phyloP scores from a whole-genome alignment of 1,139 yeast species.

The Pichia norvegensis region DNA sequence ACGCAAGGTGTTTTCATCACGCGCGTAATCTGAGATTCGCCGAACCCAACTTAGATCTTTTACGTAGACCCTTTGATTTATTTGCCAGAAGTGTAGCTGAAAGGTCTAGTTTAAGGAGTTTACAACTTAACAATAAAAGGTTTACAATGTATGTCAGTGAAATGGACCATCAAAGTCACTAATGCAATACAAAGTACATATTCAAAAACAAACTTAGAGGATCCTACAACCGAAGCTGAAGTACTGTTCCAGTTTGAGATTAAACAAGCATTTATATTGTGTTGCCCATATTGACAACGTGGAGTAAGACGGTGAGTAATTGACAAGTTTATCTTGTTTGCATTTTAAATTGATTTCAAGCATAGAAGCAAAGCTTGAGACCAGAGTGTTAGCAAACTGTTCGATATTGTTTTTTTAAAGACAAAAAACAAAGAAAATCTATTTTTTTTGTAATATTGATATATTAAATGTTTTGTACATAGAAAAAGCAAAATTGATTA shows the following conservation, averaged over 20 bases:
- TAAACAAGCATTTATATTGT: conserved; percentile 1
- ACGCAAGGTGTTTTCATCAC: no score
- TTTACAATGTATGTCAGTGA: conserved; percentile 37
- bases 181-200: neutral
- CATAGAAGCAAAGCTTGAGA: conserved; percentile 55
- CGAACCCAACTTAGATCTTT: neutral
- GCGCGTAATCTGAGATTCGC: neutral
- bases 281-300: conserved; percentile 9
- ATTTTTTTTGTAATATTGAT: neutral
- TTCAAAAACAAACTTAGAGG: conserved; percentile 1
- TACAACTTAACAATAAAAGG: neutral
- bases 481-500: conserved; percentile 12
- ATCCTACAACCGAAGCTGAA: conserved; percentile 16
- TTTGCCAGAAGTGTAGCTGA: no score
- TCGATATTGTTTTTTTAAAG: neutral
- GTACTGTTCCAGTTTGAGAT: conserved; percentile 10
- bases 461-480: conserved; percentile 12
- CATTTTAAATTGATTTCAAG: conserved; percentile 89
- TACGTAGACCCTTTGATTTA: no score
- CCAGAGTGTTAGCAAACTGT: conserved; percentile 95
- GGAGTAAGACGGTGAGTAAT: conserved; percentile 57
- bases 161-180: conserved; percentile 51
- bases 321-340: conserved; percentile 75
- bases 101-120: no score
- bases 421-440: conserved; percentile 3